Percentiles rank a stretch among this genome's conserved stretches.
These are phyloP conservation scores for Penstemon eatonii DNA, from an alignment of 257 asterid genomes.

Conservation along the genomic window DNA sequence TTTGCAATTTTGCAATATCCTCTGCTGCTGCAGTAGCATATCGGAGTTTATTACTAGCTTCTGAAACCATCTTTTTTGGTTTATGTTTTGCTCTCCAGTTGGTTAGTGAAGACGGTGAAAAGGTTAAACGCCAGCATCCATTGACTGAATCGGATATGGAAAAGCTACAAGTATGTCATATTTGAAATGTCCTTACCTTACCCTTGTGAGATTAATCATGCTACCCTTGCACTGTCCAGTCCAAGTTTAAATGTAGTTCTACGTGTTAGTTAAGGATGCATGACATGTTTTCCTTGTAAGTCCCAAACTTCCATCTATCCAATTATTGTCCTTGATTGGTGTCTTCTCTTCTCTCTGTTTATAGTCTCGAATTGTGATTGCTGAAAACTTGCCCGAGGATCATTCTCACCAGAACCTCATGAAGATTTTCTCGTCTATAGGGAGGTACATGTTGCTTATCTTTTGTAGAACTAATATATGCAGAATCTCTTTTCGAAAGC, in stretches of 20 bases:
- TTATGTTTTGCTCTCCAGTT: slow-evolving; percentile 43
- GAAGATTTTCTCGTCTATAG: slow-evolving; percentile 80
- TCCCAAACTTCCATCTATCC: slow-evolving; percentile 7
- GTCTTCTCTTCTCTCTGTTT: slow-evolving; percentile 26
- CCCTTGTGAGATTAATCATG: slow-evolving; percentile 14
- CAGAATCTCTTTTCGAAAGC: slow-evolving; percentile 4
- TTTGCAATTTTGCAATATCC: not conserved
- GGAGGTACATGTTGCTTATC: slow-evolving; percentile 56
- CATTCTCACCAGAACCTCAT: slow-evolving; percentile 91
- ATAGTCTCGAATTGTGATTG: slow-evolving; percentile 77
- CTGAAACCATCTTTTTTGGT: slow-evolving; percentile 16
- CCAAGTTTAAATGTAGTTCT: slow-evolving; percentile 16
- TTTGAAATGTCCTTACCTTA: not conserved
- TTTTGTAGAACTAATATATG: slow-evolving; percentile 17
- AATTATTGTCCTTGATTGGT: slow-evolving; percentile 12
- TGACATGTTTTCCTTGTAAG: not conserved
- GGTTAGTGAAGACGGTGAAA: slow-evolving; percentile 86
- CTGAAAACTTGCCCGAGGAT: slow-evolving; percentile 89
- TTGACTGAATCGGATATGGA: slow-evolving; percentile 77
- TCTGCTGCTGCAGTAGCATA: slow-evolving; percentile 12
- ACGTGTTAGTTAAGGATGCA: not conserved
- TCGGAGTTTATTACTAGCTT: slow-evolving; percentile 20
- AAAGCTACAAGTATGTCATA: slow-evolving; percentile 71
- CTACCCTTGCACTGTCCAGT: slow-evolving; percentile 9
- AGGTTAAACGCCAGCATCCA: slow-evolving; percentile 65